A percentile compares a stretch with the other conserved stretches of the same genome.
Conservation (phyloP, 179 eudicot genomes). For the Beta corolliflora region DNA sequence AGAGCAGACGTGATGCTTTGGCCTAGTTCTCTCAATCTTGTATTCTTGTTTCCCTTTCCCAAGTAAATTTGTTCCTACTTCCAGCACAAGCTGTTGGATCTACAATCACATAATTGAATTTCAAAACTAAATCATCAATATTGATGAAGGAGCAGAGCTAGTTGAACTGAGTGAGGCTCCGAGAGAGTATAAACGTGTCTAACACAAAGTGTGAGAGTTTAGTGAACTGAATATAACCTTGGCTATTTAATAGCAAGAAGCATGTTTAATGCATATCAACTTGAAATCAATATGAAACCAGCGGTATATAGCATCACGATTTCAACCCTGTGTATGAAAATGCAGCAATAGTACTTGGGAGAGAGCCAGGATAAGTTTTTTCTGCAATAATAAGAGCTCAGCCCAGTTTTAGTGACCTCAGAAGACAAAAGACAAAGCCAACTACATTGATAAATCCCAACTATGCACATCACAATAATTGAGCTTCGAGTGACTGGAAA, state of each 20-base stretch:
- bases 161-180: not conserved
- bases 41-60: too few species aligned
- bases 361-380: not conserved
- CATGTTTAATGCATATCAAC: too few species aligned
- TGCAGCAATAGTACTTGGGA: not conserved
- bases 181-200: too few species aligned
- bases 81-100: not conserved
- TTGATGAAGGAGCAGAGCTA: not conserved
- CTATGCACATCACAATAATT: not conserved
- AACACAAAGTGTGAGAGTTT: not conserved
- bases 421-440: not conserved
- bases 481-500: not conserved
- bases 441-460: not conserved
- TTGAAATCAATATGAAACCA: not conserved
- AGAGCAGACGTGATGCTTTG: not conserved
- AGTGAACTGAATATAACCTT: not conserved
- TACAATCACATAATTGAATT: not conserved
- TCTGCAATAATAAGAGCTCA: not conserved
- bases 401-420: not conserved
- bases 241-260: not conserved
- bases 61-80: not conserved
- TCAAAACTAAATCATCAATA: not conserved
- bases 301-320: not conserved
- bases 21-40: not conserved
- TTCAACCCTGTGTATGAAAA: not conserved